Base-by-base conservation (phyloP, 306 rosid species). In the Corylus avellana region DNA sequence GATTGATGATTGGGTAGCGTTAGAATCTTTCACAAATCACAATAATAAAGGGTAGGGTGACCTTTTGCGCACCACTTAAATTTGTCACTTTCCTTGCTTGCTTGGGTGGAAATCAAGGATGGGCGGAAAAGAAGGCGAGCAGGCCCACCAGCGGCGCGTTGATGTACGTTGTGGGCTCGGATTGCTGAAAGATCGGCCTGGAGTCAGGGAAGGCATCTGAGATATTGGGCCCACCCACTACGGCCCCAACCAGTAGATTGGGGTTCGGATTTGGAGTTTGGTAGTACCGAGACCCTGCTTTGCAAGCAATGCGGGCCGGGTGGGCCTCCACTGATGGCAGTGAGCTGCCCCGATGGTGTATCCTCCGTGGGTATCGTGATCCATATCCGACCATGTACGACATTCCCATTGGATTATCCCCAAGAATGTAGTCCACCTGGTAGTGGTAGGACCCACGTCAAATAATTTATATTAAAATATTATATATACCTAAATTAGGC, bases 361-460 rank as follows among this genome's bases (percentile, higher is more conserved):
- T 89, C 93, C 99, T 93, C 71, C 54, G 91, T 7, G 99, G 98
- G 92, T 89, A 93, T 75, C 84, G 93, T 20, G 87, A 77, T 44
- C 99, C 99, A 37, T 93, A 93, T 61, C 99, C 99, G 50, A 96
- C 99, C 99, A 96, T 93, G 88, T 93, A 96, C 37, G 99, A 96
- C 92, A 96, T 96, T 74, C 88, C 80, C 85, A 93, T 12, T 0
- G 99, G 97, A 84, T 96, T 93, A 76, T 96, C 97, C 37, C 99
- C 99, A 0, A 93, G 91, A 83, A 96, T 96, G 76, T 96, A 90
- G 79, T 93, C 97, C 86, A 96, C 99, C 98, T 96, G 78, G 72
- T 56, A 73, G 57, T 96, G 78, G 72, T 56, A 73, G 57, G 68
- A 75, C 70, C 75, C 90, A 84, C 78, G 50, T 61, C 79, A 83